Percentiles rank a stretch among this genome's conserved stretches.
Conservation (phyloP, 1,284 basidiomycete species). For the Leccinum fallax region DNA sequence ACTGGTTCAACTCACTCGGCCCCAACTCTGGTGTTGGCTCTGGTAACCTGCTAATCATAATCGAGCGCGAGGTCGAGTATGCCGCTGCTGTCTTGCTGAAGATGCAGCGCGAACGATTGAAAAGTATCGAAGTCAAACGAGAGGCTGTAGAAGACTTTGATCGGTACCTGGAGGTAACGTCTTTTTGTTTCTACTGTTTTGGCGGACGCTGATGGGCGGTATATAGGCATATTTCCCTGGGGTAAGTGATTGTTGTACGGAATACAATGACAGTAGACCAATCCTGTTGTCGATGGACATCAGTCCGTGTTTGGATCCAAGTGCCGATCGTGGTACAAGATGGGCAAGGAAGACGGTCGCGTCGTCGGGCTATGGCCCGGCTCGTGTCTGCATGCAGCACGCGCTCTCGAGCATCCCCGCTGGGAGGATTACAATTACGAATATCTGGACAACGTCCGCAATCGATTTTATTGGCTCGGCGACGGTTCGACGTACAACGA, state of each 20-base stretch:
- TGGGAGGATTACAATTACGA: conserved; percentile 71
- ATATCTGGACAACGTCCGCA: conserved; percentile 42
- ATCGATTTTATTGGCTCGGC: conserved; percentile 61
- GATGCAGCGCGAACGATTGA: conserved; percentile 59
- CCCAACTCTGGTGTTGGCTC: conserved; percentile 47
- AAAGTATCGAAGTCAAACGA: conserved; percentile 58
- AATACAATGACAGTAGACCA: too few relatives aligned
- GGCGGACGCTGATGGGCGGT: not conserved
- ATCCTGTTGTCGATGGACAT: too few relatives aligned
- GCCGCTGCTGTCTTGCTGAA: conserved; percentile 54
- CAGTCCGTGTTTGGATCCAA: conserved; percentile 62
- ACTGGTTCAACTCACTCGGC: conserved; percentile 57
- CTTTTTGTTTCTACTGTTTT: not conserved
- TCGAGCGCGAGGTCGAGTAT: conserved; percentile 60
- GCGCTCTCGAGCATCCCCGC: conserved; percentile 52
- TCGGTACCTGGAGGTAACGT: conserved; percentile 49
- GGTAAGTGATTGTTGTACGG: conserved; percentile 26
- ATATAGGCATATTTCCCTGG: conserved; percentile 51
- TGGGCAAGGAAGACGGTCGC: conserved; percentile 57
- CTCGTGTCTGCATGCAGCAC: conserved; percentile 54
- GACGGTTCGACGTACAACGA: conserved; percentile 54
- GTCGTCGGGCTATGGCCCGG: conserved; percentile 64
- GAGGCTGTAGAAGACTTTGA: conserved; percentile 63
- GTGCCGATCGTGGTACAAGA: conserved; percentile 70
- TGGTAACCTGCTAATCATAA: conserved; percentile 44